phyloP scores from a whole-genome alignment of 495 filamentous ascomycete species.

The Gamarada debralockiae region DNA sequence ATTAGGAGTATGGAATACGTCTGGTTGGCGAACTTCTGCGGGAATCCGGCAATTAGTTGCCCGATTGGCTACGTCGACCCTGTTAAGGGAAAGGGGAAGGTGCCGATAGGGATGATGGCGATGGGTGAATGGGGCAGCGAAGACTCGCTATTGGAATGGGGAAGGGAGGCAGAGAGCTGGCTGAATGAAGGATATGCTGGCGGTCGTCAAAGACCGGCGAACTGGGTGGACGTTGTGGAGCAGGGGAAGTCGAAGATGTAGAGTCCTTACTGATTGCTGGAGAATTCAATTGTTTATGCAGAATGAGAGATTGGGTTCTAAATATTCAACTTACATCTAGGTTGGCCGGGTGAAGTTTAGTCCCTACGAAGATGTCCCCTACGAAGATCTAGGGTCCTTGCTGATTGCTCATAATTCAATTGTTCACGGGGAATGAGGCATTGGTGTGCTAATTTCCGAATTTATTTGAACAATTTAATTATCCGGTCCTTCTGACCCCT shows the following conservation, averaged over 20 bases:
- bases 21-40: constrained; percentile 81
- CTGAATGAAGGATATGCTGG: constrained; percentile 37
- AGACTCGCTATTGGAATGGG: constrained; percentile 72
- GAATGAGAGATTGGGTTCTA: too few species aligned
- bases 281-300: too few species aligned
- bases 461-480: too few species aligned
- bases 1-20: constrained; percentile 84
- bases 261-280: background rate
- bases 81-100: constrained; percentile 32
- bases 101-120: constrained; percentile 83
- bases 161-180: constrained; percentile 60
- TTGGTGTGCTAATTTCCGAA: too few species aligned
- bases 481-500: too few species aligned
- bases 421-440: too few species aligned
- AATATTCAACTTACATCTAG: too few species aligned
- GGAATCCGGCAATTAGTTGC: constrained; percentile 72
- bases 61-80: constrained; percentile 67
- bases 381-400: too few species aligned
- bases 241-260: constrained; percentile 8
- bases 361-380: too few species aligned
- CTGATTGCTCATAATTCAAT: too few species aligned
- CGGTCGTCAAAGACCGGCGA: constrained; percentile 33
- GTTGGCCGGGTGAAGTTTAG: too few species aligned
- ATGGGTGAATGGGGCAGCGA: constrained; percentile 88
- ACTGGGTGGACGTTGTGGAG: constrained; percentile 38